Conservation (phyloP, 345 rosid species). For the Brassica rapa region DNA sequence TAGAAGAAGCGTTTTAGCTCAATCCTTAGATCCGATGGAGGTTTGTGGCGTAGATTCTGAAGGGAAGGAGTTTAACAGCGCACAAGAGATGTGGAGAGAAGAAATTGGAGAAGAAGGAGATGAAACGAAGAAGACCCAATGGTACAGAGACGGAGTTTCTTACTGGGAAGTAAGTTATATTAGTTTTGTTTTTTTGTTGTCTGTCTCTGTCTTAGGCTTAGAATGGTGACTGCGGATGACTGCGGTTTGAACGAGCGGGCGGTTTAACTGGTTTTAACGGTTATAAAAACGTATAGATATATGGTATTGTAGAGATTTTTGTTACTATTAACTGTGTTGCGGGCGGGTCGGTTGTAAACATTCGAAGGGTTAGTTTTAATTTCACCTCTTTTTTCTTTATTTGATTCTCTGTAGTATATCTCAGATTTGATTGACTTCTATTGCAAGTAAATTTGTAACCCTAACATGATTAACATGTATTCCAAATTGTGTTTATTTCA, state of each 20-base stretch:
- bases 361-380: background rate
- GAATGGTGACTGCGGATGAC: no score
- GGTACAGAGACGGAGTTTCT: slow-evolving; percentile 90
- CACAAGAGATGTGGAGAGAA: slow-evolving; percentile 88
- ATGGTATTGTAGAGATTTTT: no score
- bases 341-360: no score
- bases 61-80: slow-evolving; percentile 67
- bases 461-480: background rate
- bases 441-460: background rate
- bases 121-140: slow-evolving; percentile 54
- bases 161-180: slow-evolving; percentile 68
- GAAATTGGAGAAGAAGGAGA: slow-evolving; percentile 63
- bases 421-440: background rate
- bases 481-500: background rate
- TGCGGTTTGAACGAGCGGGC: no score
- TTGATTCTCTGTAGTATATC: slow-evolving; percentile 1
- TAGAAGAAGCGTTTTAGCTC: background rate
- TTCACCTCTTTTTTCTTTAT: background rate
- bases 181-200: slow-evolving; percentile 24
- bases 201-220: background rate
- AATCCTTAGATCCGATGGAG: slow-evolving; percentile 50
- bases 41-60: slow-evolving; percentile 65
- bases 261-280: no score
- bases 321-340: no score
- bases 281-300: no score